Evolutionary conservation across 768 basidiomycete genomes (phyloP), one percentile per base, ranked within the genome.

Genomic region (Suillus weaverae): DNA sequence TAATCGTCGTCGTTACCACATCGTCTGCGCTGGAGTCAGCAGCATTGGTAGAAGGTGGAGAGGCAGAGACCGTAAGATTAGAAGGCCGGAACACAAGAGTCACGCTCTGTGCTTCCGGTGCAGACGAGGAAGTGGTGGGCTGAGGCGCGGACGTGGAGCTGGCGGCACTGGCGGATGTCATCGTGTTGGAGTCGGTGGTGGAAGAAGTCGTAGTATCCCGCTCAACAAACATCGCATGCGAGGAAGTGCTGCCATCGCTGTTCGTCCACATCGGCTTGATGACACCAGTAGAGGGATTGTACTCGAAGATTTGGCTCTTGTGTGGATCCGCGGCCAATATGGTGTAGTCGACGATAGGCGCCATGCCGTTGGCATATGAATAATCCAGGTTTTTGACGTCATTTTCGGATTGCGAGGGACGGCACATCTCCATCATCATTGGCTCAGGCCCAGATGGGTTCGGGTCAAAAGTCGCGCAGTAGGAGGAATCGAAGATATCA

Each of bases 381-480:
- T 69, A 5, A 13, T 14, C 36, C 18, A 33, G 4, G 53, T 54
- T 54, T 54, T 62, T 60, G 56, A 63, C 35, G 5, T 16, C 38
- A 7, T 44, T 14, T 41, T 62, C 32, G 0, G 18, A n/a, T 26
- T 26, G 26, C 7, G 64, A 51, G 4, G 56, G 55, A 33, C 65
- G 66, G 68, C 88, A 91, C 10, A 70, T 71, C 57, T 80, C 73
- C 72, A 85, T 80, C 6, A 80, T 81, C 71, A 91, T 77, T 5
- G 84, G 81, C n/a, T 81, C 78, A 3, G 84, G 78, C 2, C 73
- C 68, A 5, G 77, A 63, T 2, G 88, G 87, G 35, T 80, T 76
- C 4, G 86, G 80, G 67, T 89, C 80, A 70, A 84, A 90, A 5
- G 88, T 90, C 6, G 84, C 86, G 65, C 90, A 92, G 70, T 80